Evolutionary conservation across 176 grass and related monocot genomes (phyloP), one percentile per base, ranked within the genome.

Genomic region (Leersia perrieri): DNA sequence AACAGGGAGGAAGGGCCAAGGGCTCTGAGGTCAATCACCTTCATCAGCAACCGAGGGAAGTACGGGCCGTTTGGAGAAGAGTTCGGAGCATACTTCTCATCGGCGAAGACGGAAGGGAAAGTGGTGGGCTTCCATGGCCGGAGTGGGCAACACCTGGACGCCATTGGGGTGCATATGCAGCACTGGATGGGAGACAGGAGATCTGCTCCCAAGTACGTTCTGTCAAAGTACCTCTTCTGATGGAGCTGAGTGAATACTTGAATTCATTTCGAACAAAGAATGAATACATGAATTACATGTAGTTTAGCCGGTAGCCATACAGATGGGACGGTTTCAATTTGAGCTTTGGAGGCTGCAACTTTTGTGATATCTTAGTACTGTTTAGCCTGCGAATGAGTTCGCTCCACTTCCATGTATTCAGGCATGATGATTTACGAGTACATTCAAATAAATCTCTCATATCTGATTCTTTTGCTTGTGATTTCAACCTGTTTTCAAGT

Each of bases 141-240:
- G 63, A 95, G 96, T 35, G 88, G 76, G 33, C 77, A 86, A 73
- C 92, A 93, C 76, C 75, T 93, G 26, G 90, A 99, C 66, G 96
- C 96, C 39, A 91, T 99, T 22, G 96, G 93, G 26, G 90, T 99
- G 40, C 92, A 99, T 44, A 99, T 93, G 96, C 96, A 95, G 75
- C 96, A 93, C 20, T 99, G 96, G 92, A 74, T 91, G 2, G 89
- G 87, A 5, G 92, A 95, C 88, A 81, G 82, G 67, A 89, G 87
- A 30, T 58, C 90, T 4, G 38, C 72, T 0, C 84, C 88, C 3
- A 99, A 91, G 60, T 90, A 66, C 9, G 38, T 89, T 20, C 23
- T 95, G 36, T 90, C 86, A 30, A 95, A 99, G 60, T 95, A 99
- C 77, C 88, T 99, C 36, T 93, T 94, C 81, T 94, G 90, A 81